Evolutionary conservation across 2,329 filamentous ascomycete genomes (phyloP).

Genomic region (Apiospora koreana): DNA sequence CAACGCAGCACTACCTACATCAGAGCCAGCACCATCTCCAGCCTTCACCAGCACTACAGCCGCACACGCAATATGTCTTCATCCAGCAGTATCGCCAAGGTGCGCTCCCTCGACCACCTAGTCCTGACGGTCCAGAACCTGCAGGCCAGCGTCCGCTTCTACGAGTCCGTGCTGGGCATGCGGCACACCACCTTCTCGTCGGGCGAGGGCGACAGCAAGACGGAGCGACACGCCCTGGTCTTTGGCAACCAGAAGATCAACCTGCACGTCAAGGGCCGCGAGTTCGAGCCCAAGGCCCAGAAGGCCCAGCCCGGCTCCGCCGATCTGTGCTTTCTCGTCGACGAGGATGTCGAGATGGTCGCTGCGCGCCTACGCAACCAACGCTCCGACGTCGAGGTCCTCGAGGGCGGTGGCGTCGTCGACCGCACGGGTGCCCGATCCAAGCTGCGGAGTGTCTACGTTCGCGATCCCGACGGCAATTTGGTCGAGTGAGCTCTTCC

Average conservation of each 20-base stretch:
- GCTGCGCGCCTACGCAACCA: slow-evolving; percentile 40
- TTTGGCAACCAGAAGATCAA: slow-evolving; percentile 65
- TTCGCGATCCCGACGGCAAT: slow-evolving; percentile 63
- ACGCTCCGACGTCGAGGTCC: slow-evolving; percentile 43
- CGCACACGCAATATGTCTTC: neutral
- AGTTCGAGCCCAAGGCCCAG: slow-evolving; percentile 61
- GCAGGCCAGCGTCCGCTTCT: slow-evolving; percentile 52
- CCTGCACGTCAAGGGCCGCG: slow-evolving; percentile 56
- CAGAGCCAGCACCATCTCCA: neutral
- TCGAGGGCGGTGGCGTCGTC: slow-evolving; percentile 53
- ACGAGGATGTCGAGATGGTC: slow-evolving; percentile 50
- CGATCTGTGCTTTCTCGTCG: slow-evolving; percentile 61
- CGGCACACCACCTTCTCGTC: slow-evolving; percentile 51
- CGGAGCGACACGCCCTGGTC: slow-evolving; percentile 49
- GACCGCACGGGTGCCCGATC: slow-evolving; percentile 57
- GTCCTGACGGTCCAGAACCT: slow-evolving; percentile 59
- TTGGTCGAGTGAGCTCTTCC: slow-evolving; percentile 55
- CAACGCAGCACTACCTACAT: neutral
- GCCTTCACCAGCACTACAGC: neutral
- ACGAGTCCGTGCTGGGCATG: slow-evolving; percentile 59
- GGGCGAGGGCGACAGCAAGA: slow-evolving; percentile 11
- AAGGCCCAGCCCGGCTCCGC: slow-evolving; percentile 56
- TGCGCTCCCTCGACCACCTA: slow-evolving; percentile 58
- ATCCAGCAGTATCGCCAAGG: slow-evolving; percentile 17
- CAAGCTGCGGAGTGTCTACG: slow-evolving; percentile 57